These are phyloP conservation scores for Cucurbita ficifolia DNA, from an alignment of 306 rosid species.

Conservation along the genomic window DNA sequence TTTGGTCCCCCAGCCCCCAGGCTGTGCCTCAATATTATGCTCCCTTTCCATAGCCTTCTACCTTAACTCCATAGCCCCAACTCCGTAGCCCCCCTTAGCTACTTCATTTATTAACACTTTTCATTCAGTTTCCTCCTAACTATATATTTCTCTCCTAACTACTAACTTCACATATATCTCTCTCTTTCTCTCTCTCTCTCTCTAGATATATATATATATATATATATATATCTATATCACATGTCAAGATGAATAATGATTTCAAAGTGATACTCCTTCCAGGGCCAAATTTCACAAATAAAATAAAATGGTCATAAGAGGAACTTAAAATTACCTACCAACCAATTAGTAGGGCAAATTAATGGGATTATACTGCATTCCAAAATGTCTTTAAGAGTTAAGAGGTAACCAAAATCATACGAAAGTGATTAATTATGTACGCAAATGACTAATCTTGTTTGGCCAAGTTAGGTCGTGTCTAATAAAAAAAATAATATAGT, in stretches of 20 bases:
- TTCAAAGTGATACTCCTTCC: no score
- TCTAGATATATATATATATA: background rate
- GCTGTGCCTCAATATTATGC: background rate
- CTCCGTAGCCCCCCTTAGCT: background rate
- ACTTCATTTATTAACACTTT: constrained; percentile 3
- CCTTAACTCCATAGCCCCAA: background rate
- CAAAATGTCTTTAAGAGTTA: background rate
- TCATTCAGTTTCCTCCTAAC: constrained; percentile 3
- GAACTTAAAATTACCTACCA: background rate
- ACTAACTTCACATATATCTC: background rate
- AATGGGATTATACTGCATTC: background rate
- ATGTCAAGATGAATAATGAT: no score
- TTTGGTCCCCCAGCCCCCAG: background rate
- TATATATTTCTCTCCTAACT: background rate
- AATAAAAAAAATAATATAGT: background rate
- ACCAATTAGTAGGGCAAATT: background rate
- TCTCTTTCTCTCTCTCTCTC: background rate
- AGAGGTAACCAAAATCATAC: background rate
- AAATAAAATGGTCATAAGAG: no score
- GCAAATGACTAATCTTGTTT: background rate
- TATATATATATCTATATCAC: background rate
- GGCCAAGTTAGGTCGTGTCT: background rate
- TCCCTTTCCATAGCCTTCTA: background rate
- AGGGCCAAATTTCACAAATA: no score
- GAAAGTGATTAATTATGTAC: background rate